Conservation (phyloP, 768 basidiomycete genomes). For the Suillus bovinus region DNA sequence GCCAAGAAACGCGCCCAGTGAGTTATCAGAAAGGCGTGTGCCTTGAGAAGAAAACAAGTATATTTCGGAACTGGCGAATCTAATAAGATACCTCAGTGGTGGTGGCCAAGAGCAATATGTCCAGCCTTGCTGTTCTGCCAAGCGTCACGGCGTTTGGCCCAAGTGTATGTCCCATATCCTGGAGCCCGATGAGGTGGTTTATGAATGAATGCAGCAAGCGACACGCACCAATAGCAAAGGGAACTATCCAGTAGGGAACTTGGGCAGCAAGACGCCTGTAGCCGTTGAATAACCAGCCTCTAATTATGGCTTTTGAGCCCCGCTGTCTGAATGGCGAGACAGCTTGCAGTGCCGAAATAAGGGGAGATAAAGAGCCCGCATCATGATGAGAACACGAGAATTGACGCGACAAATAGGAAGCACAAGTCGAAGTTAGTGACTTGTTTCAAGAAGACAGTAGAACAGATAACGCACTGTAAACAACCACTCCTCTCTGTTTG, state of each 20-base stretch:
- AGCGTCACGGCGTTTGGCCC: slow-evolving; percentile 69
- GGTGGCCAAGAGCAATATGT: slow-evolving; percentile 51
- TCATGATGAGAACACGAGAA: not conserved
- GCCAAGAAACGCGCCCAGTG: too few relatives aligned
- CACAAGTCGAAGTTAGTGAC: not conserved
- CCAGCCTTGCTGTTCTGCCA: slow-evolving; percentile 83
- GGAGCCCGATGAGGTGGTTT: slow-evolving; percentile 1
- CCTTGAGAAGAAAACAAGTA: not conserved
- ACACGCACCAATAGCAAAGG: slow-evolving; percentile 73
- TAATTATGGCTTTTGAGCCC: slow-evolving; percentile 68
- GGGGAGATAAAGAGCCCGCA: not conserved
- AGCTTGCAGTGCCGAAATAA: slow-evolving; percentile 41
- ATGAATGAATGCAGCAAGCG: not conserved
- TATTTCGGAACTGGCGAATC: slow-evolving; percentile 7
- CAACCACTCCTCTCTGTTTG: slow-evolving; percentile 74
- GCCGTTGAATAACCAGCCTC: slow-evolving; percentile 84
- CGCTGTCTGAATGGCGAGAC: slow-evolving; percentile 83
- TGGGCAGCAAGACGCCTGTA: slow-evolving; percentile 75
- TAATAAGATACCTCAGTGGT: slow-evolving; percentile 6
- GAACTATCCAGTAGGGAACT: slow-evolving; percentile 75
- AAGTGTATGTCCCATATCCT: slow-evolving; percentile 81
- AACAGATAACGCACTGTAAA: slow-evolving; percentile 67
- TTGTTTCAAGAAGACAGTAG: not conserved
- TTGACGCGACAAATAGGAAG: not conserved
- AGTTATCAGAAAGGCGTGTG: not conserved